Evolutionary conservation across 495 filamentous ascomycete genomes (phyloP).

Genomic region (Penicillium flavigenum): DNA sequence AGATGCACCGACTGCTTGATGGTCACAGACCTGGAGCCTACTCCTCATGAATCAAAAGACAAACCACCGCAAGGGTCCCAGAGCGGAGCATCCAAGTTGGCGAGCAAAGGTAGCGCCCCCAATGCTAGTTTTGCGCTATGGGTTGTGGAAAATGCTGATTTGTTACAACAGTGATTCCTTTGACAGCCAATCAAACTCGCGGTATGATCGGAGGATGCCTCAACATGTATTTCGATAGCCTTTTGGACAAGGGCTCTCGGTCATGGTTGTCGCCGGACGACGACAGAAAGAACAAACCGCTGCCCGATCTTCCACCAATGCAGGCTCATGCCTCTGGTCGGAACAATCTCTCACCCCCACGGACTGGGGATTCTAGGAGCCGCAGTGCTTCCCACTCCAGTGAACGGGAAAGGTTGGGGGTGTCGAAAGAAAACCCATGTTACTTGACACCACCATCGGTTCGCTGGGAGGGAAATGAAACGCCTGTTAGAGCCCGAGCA

Average conservation of each 20-base stretch:
- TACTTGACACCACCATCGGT: conserved; percentile 17
- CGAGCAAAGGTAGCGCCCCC: conserved; percentile 8
- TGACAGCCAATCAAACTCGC: conserved; percentile 51
- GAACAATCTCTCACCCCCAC: conserved; percentile 26
- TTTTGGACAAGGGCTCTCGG: conserved; percentile 25
- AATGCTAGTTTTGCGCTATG: not conserved
- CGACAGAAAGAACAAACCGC: conserved; percentile 14
- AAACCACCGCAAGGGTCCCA: not conserved
- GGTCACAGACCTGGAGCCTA: conserved; percentile 74
- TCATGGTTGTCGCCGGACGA: conserved; percentile 19
- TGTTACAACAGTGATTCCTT: conserved; percentile 27
- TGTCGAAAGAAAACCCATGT: conserved; percentile 18
- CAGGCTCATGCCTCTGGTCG: conserved; percentile 2
- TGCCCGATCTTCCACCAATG: not conserved
- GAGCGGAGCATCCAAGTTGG: conserved; percentile 2
- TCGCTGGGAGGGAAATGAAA: conserved; percentile 23
- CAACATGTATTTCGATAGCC: conserved; percentile 47
- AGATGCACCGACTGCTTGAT: conserved; percentile 84
- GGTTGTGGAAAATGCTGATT: conserved; percentile 10
- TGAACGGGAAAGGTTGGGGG: conserved; percentile 17
- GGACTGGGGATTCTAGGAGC: conserved; percentile 23
- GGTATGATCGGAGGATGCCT: conserved; percentile 55
- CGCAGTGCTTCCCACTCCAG: conserved; percentile 37
- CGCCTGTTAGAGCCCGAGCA: conserved; percentile 28
- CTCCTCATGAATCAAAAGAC: conserved; percentile 24